These are phyloP conservation scores for Wickerhamomyces bisporus DNA, from an alignment of 805 yeast species.

Conservation along the genomic window DNA sequence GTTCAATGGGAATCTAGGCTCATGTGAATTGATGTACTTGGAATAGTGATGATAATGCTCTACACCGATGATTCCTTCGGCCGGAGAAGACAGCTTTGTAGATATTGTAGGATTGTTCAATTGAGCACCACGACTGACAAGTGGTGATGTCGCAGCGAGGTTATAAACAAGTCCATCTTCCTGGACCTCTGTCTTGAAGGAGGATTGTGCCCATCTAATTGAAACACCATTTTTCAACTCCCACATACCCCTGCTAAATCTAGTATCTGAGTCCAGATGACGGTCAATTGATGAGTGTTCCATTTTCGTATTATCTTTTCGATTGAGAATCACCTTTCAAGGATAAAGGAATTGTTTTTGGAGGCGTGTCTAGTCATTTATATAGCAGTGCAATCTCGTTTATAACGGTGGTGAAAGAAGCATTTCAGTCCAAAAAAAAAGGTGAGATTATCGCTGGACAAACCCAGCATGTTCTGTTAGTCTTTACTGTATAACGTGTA, in stretches of 20 bases:
- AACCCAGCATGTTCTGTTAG: too few relatives aligned
- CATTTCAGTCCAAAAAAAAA: too few relatives aligned
- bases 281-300: constrained; percentile 12
- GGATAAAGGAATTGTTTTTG: too few relatives aligned
- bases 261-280: constrained; percentile 12
- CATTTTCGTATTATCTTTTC: too few relatives aligned
- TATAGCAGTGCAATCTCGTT: too few relatives aligned
- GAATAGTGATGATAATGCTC: constrained; percentile 20
- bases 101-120: constrained; percentile 19
- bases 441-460: too few relatives aligned
- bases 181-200: constrained; percentile 13
- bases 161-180: constrained; percentile 13
- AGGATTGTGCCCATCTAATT: constrained; percentile 16
- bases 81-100: constrained; percentile 13
- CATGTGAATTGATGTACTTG: constrained; percentile 12
- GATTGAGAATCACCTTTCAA: too few relatives aligned
- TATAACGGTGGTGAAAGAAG: too few relatives aligned
- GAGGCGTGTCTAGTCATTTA: too few relatives aligned
- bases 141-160: constrained; percentile 9
- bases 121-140: constrained; percentile 12
- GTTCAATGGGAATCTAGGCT: constrained; percentile 14
- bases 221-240: constrained; percentile 16
- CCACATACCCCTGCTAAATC: constrained; percentile 21
- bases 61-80: constrained; percentile 16
- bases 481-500: too few relatives aligned